phyloP scores from a whole-genome alignment of 306 rosid genomes.

The Acmispon strigosus region DNA sequence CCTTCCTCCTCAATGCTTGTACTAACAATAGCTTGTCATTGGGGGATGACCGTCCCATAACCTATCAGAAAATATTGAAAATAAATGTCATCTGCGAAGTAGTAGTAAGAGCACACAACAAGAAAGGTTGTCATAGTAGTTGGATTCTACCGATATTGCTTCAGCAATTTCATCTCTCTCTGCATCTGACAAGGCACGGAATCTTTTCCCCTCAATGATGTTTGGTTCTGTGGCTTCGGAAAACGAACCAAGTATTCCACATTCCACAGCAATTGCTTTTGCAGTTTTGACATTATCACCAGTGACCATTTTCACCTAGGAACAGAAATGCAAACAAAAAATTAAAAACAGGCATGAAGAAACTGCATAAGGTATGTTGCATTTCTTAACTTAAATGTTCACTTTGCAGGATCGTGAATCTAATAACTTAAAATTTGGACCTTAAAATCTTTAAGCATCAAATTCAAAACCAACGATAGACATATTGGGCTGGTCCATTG shows the following conservation, averaged over 20 bases:
- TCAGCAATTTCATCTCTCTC: conserved; percentile 58
- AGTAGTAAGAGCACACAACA: conserved; percentile 23
- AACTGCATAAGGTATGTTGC: neutral
- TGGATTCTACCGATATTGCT: conserved; percentile 51
- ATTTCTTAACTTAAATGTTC: neutral
- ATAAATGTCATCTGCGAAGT: neutral
- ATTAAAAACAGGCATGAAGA: neutral
- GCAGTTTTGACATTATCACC: conserved; percentile 97
- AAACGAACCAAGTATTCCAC: conserved; percentile 69
- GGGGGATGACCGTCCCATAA: conserved; percentile 96
- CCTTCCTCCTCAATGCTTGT: conserved; percentile 78
- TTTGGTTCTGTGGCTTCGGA: conserved; percentile 59
- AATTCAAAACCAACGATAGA: neutral
- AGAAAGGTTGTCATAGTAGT: conserved; percentile 38
- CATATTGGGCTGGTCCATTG: neutral
- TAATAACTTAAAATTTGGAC: neutral
- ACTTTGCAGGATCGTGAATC: neutral
- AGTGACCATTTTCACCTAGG: conserved; percentile 91
- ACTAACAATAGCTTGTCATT: conserved; percentile 86
- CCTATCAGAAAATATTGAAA: conserved; percentile 39
- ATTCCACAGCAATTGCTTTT: conserved; percentile 86
- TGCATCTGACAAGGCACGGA: conserved; percentile 59
- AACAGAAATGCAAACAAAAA: neutral
- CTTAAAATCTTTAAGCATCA: neutral
- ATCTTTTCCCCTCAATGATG: conserved; percentile 78